Base-by-base conservation (phyloP, 2,329 filamentous ascomycete genomes). In the Rhytidhysteron rufulum region DNA sequence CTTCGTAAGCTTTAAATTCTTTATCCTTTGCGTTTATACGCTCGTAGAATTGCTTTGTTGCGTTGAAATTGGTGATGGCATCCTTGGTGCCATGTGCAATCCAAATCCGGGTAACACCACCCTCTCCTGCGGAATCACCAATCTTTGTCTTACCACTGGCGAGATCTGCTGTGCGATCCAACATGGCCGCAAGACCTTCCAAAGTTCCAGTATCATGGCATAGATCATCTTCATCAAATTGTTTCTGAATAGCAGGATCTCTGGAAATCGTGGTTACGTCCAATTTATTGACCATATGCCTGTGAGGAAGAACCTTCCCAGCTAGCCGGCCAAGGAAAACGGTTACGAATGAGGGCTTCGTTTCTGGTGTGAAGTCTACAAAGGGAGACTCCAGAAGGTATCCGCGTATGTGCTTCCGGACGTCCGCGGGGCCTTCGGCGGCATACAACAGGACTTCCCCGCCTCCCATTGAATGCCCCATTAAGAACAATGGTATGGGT, bases 401-500 rank as follows among this genome's bases (percentile, higher is more conserved):
- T 17, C 89, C 89, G 33, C 82, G 74, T 34, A 95, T 76, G 42
- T 75, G 70, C 25, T 68, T 62, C 31, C 80, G 73, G 10, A 87
- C 61, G 13, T 79, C 74, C 31, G 51, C 48, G 4, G 69, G 73
- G 16, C 67, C 72, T 32, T 58, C 57, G 21, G 66, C 64, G 44
- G 68, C 70, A 51, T 79, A 83, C 31, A 79, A 81, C 7, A 95
- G 69, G 5, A 82, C 78, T 65, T 94, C 78, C 18, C 82, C 87
- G 43, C 90, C 90, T 49, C 90, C 90, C 88, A 95, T 95, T 17
- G 84, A 89, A 66, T 95, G 88, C 39, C 90, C 90, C 72, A 93
- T 81, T 16, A 96, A 75, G 67, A 95, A 96, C 13, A 94, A 59
- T 0, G 88, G 88, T 3, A 66, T 45, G 8, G 62, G 51, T 30